Evolutionary conservation across 768 basidiomycete genomes (phyloP), one percentile per base, ranked within the genome.

Genomic region (Auricularia auricula-judae): DNA sequence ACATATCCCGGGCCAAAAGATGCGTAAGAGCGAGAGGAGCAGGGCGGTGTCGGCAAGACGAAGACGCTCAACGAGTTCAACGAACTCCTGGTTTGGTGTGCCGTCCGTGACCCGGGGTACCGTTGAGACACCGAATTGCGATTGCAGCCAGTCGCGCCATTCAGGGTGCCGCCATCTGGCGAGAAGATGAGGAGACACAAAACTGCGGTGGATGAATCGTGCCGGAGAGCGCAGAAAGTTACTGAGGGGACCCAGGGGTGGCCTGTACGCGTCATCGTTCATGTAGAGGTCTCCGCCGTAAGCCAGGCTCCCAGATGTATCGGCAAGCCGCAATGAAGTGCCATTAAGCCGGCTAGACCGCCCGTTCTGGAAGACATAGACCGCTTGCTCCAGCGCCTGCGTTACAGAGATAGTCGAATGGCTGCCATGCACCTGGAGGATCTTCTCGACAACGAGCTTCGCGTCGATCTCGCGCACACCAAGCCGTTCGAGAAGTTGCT

Each of bases 251-350:
- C 5, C 18, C 5, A 11, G 4, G 23, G 23, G 51, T 54, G 44
- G 39, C 7, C 62, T 18, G 18, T 21, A 33, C 8, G 23, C 14
- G n/a, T 60, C 4, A 16, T 62, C 34, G 58, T 61, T 18, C 63
- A 53, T 61, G 34, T 53, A 53, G 59, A 59, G 64, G 36, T 66
- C 47, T 16, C 29, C 43, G 42, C 64, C 66, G 35, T 12, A 23
- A 16, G 33, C 39, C 12, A 12, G 33, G 4, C 29, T 5, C n/a
- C n/a, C 39, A 12, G 4, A 16, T 18, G 18, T 23, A 12, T 36
- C 59, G 21, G 36, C 23, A 3, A 63, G 42, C 4, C 51, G 33
- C n/a, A 29, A 18, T 4, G 21, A 59, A 29, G n/a, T 56, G 14
- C 14, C 54, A 44, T 44, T 1, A 18, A 44, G 43, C 10, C 43